Conservation (phyloP, 345 rosid genomes). For the Sapria himalayana region DNA sequence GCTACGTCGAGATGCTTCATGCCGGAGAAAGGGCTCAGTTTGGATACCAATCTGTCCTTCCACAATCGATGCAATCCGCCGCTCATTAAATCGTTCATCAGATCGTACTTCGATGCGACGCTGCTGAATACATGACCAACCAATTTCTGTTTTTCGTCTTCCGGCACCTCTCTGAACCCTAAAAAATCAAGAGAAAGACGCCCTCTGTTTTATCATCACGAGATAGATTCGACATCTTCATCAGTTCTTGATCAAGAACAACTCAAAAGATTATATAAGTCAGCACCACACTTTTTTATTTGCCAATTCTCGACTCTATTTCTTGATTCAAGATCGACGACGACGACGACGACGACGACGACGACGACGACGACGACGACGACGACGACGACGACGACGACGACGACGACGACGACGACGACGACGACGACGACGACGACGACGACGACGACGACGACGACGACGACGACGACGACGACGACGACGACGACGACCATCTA, state of each 20-base stretch:
- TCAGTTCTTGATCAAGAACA: neutral
- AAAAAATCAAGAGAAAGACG: conserved; percentile 7
- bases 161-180: conserved; percentile 79
- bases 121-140: conserved; percentile 74
- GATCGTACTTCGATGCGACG: conserved; percentile 82
- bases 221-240: neutral
- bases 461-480: no score
- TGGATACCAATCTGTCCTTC: conserved; percentile 93
- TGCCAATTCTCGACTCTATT: no score
- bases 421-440: no score
- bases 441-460: no score
- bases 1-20: conserved; percentile 99
- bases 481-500: no score
- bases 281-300: no score
- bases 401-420: no score
- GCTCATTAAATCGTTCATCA: conserved; percentile 96
- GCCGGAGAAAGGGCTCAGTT: conserved; percentile 75
- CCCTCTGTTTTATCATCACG: neutral
- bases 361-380: no score
- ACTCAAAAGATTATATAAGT: no score
- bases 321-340: no score
- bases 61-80: conserved; percentile 79
- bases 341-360: no score
- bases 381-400: no score
- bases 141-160: conserved; percentile 69